A percentile compares a stretch with the other conserved stretches of the same genome.
Evolutionary conservation across 2,329 filamentous ascomycete genomes (phyloP).

Genomic region (Polychaeton citri): DNA sequence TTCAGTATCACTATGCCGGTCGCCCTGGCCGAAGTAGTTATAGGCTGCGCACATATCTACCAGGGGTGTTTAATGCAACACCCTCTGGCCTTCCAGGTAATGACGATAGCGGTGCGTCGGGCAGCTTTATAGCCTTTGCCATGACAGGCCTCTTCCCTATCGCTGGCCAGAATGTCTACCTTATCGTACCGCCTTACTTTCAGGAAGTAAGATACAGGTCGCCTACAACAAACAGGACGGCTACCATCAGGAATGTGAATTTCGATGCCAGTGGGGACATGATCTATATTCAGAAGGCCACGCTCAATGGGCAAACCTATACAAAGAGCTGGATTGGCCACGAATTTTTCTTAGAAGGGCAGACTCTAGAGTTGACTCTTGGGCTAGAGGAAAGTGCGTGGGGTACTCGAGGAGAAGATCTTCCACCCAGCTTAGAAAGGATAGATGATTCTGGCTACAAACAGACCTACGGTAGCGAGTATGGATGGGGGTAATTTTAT

Average conservation of each 20-base stretch:
- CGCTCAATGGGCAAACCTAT: constrained; percentile 27
- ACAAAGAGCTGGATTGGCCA: constrained; percentile 33
- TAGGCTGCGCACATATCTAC: constrained; percentile 31
- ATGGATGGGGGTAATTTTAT: too few species aligned
- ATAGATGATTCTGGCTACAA: too few species aligned
- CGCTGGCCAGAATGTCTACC: constrained; percentile 34
- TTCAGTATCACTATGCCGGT: constrained; percentile 33
- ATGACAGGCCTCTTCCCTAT: constrained; percentile 35
- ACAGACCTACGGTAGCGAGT: too few species aligned
- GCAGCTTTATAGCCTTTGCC: constrained; percentile 28
- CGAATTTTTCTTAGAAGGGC: constrained; percentile 31
- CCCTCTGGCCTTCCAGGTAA: constrained; percentile 31
- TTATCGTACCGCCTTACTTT: constrained; percentile 35
- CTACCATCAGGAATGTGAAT: constrained; percentile 28
- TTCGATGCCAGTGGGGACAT: constrained; percentile 29
- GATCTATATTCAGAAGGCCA: constrained; percentile 33
- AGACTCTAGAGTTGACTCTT: constrained; percentile 28
- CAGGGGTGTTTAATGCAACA: constrained; percentile 29
- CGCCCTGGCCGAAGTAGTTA: constrained; percentile 28
- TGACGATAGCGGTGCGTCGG: constrained; percentile 34
- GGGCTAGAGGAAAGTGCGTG: constrained; percentile 29
- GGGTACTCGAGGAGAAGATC: constrained; percentile 29
- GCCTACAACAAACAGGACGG: constrained; percentile 27
- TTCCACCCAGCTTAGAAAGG: constrained; percentile 30
- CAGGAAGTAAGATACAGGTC: constrained; percentile 26